phyloP scores from a whole-genome alignment of 1,139 yeast genomes.

The Zygoascus hellenicus region DNA sequence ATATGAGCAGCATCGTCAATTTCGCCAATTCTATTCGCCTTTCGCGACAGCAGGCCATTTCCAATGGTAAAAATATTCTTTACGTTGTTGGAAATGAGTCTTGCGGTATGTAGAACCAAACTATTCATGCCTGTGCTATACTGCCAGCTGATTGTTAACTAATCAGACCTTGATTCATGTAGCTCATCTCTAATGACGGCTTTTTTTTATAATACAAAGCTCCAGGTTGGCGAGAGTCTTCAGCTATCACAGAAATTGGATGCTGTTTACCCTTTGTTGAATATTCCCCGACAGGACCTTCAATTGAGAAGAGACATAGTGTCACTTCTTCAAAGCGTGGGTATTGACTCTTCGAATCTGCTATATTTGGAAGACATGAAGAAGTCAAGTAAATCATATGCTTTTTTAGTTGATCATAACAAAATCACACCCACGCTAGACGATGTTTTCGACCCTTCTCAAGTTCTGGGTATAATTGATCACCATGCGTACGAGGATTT shows the following conservation, averaged over 20 bases:
- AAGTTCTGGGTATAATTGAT: slow-evolving; percentile 64
- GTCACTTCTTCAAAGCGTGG: slow-evolving; percentile 44
- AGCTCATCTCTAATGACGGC: slow-evolving; percentile 69
- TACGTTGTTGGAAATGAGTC: slow-evolving; percentile 83
- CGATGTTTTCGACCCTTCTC: slow-evolving; percentile 26
- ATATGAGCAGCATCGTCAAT: background rate
- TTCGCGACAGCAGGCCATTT: background rate
- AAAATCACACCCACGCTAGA: slow-evolving; percentile 51
- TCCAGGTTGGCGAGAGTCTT: slow-evolving; percentile 2
- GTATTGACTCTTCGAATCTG: slow-evolving; percentile 46
- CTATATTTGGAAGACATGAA: slow-evolving; percentile 62
- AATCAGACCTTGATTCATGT: slow-evolving; percentile 72
- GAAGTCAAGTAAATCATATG: slow-evolving; percentile 28
- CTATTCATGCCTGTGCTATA: background rate
- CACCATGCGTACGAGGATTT: slow-evolving; percentile 75
- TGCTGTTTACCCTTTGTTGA: slow-evolving; percentile 57
- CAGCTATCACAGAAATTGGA: slow-evolving; percentile 13
- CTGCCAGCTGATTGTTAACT: background rate
- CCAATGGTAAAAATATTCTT: slow-evolving; percentile 13
- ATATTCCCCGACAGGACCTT: slow-evolving; percentile 63
- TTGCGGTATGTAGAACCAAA: slow-evolving; percentile 33
- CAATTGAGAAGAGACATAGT: slow-evolving; percentile 65
- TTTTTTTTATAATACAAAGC: slow-evolving; percentile 40
- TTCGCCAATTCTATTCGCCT: slow-evolving; percentile 9
- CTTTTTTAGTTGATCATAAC: slow-evolving; percentile 81